phyloP scores from a whole-genome alignment of 176 grass and related monocot genomes.

The Saccharum spontaneum region DNA sequence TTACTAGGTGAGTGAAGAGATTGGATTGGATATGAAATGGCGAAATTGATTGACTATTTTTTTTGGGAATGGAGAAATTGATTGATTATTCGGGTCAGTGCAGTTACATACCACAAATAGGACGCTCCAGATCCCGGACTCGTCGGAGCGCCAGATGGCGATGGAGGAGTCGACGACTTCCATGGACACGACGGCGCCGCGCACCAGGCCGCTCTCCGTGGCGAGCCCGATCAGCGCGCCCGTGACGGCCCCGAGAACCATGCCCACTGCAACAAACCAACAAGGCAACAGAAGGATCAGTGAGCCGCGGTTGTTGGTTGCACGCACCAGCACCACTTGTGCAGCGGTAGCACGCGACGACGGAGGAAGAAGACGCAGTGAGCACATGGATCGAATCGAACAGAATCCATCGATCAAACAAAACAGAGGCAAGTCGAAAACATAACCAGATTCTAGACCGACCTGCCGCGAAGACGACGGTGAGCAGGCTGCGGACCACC shows the following conservation, averaged over 20 bases:
- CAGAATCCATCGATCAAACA: background rate
- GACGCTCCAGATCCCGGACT: slow-evolving; percentile 65
- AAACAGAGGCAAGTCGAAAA: background rate
- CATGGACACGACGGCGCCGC: slow-evolving; percentile 77
- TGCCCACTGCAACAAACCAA: slow-evolving; percentile 40
- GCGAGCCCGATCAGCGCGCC: slow-evolving; percentile 81
- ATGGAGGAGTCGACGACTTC: slow-evolving; percentile 72
- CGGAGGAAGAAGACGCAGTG: no score
- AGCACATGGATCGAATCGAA: background rate
- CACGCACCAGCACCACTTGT: no score
- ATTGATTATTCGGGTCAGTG: background rate
- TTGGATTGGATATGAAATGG: background rate
- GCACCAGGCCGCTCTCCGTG: slow-evolving; percentile 76
- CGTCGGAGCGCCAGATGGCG: slow-evolving; percentile 66
- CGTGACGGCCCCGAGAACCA: slow-evolving; percentile 60
- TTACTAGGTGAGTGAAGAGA: background rate
- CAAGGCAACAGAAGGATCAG: background rate
- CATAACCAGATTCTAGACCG: background rate
- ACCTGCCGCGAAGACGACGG: slow-evolving; percentile 78
- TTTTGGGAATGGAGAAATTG: no score
- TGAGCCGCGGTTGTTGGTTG: background rate
- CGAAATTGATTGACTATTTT: background rate
- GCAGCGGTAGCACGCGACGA: no score
- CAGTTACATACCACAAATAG: slow-evolving; percentile 53
- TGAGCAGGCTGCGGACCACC: slow-evolving; percentile 50